Conservation (phyloP, 441 rosid species). For the Mallotus repandus region DNA sequence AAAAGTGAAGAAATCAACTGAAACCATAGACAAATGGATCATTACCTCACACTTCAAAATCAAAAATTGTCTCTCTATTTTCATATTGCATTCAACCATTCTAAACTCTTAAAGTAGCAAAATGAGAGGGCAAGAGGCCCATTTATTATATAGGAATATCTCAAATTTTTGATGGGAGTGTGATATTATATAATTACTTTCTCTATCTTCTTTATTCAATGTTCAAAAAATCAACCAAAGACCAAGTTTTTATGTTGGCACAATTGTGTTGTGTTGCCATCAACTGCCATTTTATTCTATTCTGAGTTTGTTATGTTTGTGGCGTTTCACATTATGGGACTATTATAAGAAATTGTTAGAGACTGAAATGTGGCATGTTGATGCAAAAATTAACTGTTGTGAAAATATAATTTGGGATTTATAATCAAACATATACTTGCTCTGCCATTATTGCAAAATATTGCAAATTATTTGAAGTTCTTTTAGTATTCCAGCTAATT, state of each 20-base stretch:
- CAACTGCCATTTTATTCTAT: not conserved
- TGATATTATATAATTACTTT: not conserved
- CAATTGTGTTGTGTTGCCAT: not conserved
- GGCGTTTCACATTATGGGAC: too few species aligned
- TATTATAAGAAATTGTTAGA: not conserved
- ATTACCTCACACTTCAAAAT: not conserved
- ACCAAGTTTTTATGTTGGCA: not conserved
- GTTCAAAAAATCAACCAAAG: not conserved
- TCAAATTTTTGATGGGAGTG: not conserved
- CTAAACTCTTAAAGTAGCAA: not conserved
- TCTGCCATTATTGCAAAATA: not conserved
- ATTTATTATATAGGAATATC: not conserved
- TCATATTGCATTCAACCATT: not conserved
- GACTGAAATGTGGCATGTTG: not conserved
- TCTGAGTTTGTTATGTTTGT: not conserved
- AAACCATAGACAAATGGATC: not conserved
- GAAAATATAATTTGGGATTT: not conserved
- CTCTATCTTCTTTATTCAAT: not conserved
- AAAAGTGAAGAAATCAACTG: not conserved
- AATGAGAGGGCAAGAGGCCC: not conserved
- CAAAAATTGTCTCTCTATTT: not conserved
- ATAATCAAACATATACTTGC: not conserved
- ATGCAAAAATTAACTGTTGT: not conserved
- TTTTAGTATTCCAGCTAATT: not conserved
- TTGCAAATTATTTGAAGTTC: not conserved